Conservation (phyloP, 2,329 filamentous ascomycete genomes). For the Mycosphaerella arachidis region DNA sequence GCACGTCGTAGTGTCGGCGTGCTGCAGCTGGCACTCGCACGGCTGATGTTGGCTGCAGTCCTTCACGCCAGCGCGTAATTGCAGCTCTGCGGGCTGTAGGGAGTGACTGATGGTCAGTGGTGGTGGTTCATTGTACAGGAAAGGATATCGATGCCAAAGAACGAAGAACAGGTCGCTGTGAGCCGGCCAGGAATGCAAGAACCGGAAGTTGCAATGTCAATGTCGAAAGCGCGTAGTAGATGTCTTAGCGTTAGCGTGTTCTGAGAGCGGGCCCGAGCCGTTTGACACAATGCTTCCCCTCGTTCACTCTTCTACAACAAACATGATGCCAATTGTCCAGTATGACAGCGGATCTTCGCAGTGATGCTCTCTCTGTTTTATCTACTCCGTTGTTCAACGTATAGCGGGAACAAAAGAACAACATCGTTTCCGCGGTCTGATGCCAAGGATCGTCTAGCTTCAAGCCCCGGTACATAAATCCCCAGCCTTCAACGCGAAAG, state of each 20-base stretch:
- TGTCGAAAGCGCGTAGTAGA: background rate
- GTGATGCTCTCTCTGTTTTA: too few relatives aligned
- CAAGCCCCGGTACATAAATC: background rate
- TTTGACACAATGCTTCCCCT: background rate
- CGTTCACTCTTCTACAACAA: too few relatives aligned
- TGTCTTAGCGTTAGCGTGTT: too few relatives aligned
- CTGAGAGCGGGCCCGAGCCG: background rate
- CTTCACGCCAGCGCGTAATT: background rate
- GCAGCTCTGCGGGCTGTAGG: background rate
- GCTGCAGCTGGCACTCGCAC: background rate
- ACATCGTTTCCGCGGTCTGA: background rate
- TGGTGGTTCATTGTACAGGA: background rate
- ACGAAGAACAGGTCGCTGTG: background rate
- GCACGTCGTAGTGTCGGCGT: constrained; percentile 7
- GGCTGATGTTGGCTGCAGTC: background rate
- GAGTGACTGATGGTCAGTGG: constrained; percentile 1
- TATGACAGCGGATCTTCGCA: too few relatives aligned
- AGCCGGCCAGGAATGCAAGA: background rate
- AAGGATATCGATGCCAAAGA: background rate
- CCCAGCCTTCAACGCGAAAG: background rate
- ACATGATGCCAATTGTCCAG: too few relatives aligned
- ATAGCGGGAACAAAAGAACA: background rate
- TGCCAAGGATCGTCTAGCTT: background rate
- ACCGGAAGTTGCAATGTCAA: too few relatives aligned
- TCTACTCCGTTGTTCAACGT: background rate